Base-by-base conservation (phyloP, 768 basidiomycete genomes). In the Podaxis sp. region DNA sequence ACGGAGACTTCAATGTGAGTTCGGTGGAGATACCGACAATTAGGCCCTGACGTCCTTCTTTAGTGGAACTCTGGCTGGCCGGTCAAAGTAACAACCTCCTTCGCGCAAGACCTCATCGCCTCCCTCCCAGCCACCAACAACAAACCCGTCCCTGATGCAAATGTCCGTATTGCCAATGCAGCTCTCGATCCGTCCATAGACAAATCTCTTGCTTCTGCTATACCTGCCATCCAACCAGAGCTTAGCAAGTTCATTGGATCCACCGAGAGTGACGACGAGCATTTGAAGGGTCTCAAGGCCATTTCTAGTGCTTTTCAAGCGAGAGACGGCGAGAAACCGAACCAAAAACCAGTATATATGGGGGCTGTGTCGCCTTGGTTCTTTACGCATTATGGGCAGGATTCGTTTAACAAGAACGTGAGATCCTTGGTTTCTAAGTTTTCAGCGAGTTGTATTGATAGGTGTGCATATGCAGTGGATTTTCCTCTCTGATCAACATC, bases 51-150 rank as follows among this genome's bases (percentile, higher is more conserved):
- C 63, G 66, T 63, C 53, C 40, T 19, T 63, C 22, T 29, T n/a
- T 52, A 89, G 85, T 94, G 89, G 89, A 91, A 94, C 71, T 82
- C 82, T 27, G 93, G 79, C 40, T 94, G 93, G 93, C 91, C 93
- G 2, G 80, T 80, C 63, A 72, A 87, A 72, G 72, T 90, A 11
- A 87, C 79, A 3, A 72, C 76, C 8, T 69, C 72, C 27, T 79
- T 77, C 57, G 78, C 76, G 8, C 67, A 75, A 41, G 66, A 72
- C n/a, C 68, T 74, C 56, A 37, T 75, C 57, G 57, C 69, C 17
- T 57, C 57, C 15, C 57, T 57, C n/a, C 29, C 57, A 24, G 25
- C 19, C 22, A 24, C 55, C 7, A 43, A 41, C 15, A n/a, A 43
- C 13, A 25, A 25, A 22, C 24, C 24, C 3, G 4, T n/a, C 24